A percentile compares a stretch with the other conserved stretches of the same genome.
These are phyloP conservation scores for Gentiana dahurica DNA, from an alignment of 257 asterid genomes.

Conservation along the genomic window DNA sequence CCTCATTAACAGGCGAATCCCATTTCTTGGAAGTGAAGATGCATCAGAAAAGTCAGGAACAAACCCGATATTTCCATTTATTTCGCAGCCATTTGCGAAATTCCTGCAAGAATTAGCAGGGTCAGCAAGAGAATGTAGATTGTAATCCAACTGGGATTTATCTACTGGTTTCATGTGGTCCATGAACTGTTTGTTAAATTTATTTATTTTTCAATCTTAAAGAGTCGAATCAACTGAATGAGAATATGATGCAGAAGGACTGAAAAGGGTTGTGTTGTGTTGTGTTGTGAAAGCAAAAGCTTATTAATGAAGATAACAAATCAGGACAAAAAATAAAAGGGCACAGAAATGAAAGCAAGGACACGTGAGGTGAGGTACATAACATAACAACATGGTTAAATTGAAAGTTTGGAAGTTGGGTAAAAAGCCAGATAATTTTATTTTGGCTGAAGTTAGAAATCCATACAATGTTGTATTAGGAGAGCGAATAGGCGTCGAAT, in stretches of 20 bases:
- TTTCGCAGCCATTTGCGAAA: slow-evolving; percentile 2
- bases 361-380: slow-evolving; percentile 1
- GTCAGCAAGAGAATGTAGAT: slow-evolving; percentile 2
- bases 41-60: neutral
- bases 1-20: neutral
- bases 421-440: no score
- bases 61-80: neutral
- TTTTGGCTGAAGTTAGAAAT: no score
- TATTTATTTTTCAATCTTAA: neutral
- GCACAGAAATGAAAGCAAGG: neutral
- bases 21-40: neutral
- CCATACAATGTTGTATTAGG: no score
- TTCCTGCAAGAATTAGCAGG: neutral
- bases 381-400: neutral
- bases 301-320: neutral
- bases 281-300: neutral
- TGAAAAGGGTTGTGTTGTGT: no score
- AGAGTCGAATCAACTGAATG: neutral
- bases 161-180: slow-evolving; percentile 2
- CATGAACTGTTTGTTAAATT: neutral
- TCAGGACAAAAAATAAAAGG: neutral
- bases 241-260: neutral
- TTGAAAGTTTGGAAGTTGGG: slow-evolving; percentile 4
- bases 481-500: no score
- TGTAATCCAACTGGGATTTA: neutral